Conservation (phyloP, 768 basidiomycete genomes). For the button mushroom (Agaricus bisporus) region DNA sequence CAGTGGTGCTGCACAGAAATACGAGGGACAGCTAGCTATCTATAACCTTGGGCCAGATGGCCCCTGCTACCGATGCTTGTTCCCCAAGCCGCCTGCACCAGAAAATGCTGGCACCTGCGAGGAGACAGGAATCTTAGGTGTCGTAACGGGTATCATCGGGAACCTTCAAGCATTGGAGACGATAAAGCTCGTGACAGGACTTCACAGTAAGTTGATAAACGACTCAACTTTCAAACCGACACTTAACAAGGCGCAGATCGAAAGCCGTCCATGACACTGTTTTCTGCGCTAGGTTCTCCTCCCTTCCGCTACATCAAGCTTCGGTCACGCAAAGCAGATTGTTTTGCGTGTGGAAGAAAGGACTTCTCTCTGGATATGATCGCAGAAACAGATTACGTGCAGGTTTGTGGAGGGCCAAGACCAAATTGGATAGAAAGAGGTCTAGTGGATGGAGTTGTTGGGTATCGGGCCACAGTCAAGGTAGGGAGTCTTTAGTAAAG, state of each 20-base stretch:
- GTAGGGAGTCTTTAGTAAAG: slow-evolving; percentile 20
- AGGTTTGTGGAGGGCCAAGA: slow-evolving; percentile 73
- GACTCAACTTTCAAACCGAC: not conserved
- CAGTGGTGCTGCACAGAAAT: slow-evolving; percentile 87
- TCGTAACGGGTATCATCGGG: slow-evolving; percentile 86
- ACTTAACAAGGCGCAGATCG: slow-evolving; percentile 33
- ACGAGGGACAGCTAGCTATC: slow-evolving; percentile 73
- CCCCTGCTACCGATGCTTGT: slow-evolving; percentile 93
- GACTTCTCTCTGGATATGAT: slow-evolving; percentile 12
- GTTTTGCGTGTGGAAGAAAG: slow-evolving; percentile 63
- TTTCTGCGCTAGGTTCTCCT: slow-evolving; percentile 60
- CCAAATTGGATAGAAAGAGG: slow-evolving; percentile 65
- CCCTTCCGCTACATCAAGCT: slow-evolving; percentile 83
- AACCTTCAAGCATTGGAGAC: slow-evolving; percentile 86
- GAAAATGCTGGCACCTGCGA: slow-evolving; percentile 73
- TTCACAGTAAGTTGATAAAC: slow-evolving; percentile 43
- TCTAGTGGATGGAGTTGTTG: slow-evolving; percentile 31
- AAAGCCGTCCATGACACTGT: slow-evolving; percentile 63
- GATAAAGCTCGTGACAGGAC: slow-evolving; percentile 68
- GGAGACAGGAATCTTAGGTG: slow-evolving; percentile 84
- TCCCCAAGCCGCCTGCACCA: slow-evolving; percentile 70
- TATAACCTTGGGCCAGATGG: slow-evolving; percentile 67
- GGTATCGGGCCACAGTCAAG: slow-evolving; percentile 36
- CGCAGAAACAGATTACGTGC: slow-evolving; percentile 60
- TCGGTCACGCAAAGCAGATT: slow-evolving; percentile 63